Evolutionary conservation across 225 moss, liverwort and hornwort species (phyloP), one percentile per base, ranked within the genome.

Genomic region (Bryum argenteum): DNA sequence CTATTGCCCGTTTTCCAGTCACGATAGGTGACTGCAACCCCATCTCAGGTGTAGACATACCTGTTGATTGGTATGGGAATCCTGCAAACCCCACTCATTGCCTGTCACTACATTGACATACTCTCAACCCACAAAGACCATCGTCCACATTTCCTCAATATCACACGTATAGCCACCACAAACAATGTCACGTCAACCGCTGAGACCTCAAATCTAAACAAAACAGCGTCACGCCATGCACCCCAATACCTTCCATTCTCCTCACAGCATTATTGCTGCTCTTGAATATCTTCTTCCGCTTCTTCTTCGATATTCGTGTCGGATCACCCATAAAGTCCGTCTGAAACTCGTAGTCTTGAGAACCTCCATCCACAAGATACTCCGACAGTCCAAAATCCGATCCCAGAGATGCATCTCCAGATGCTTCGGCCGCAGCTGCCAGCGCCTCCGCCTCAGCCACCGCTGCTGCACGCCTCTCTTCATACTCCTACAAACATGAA

Each of bases 261-360:
- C 79, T 61, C 10, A 77, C 64, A 63, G 67, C 55, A 61, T n/a
- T n/a, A n/a, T 65, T 80, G 74, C 75, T 81, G 19, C 78, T 84
- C 82, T 95, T 95, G 14, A 82, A 44, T 53, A 89, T 78, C 59
- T 84, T 91, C 83, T 90, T 92, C 11, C 91, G 85, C 47, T 95
- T 90, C 67, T 95, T 95, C 68, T 90, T 92, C 14, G 91, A 83
- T 71, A 90, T 90, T 5, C 75, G 59, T 8, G 63, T 55, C 20
- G 61, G 80, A 37, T 84, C 81, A 17, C 76, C 69, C 63, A 81
- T 61, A 45, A 77, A 89, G 40, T 82, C 82, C 55, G 73, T 69
- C 70, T 87, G 83, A 44, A 84, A 75, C 37, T 95, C 85, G 40
- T 83, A 84, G 54, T 81, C 85, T 64, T 85, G 84, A 69, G 66